A percentile compares a stretch with the other conserved stretches of the same genome.
Evolutionary conservation across 345 rosid genomes (phyloP).

Genomic region (Viola odorata): DNA sequence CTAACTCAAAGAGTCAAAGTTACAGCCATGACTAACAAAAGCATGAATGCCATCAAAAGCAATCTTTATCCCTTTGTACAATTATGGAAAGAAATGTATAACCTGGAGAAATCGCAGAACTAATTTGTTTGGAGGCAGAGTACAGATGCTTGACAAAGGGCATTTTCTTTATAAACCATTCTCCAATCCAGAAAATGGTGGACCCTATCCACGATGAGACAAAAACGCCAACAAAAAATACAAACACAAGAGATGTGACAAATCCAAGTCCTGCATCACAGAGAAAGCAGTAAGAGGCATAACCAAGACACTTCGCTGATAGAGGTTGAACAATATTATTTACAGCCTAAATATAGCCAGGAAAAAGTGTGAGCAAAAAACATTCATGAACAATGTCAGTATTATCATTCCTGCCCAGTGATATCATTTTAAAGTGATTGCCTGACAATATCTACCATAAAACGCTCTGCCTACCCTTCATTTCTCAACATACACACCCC

Average conservation of each 20-base stretch:
- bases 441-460: too few relatives aligned
- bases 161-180: conserved; percentile 66
- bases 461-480: too few relatives aligned
- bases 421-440: too few relatives aligned
- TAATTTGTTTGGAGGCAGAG: conserved; percentile 73
- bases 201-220: conserved; percentile 69
- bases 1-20: too few relatives aligned
- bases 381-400: too few relatives aligned
- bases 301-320: too few relatives aligned
- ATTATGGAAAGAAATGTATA: conserved; percentile 3
- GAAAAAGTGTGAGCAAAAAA: too few relatives aligned
- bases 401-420: too few relatives aligned
- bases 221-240: conserved; percentile 57
- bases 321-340: too few relatives aligned
- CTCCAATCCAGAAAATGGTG: conserved; percentile 59
- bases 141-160: conserved; percentile 61
- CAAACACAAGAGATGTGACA: conserved; percentile 56
- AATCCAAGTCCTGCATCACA: conserved; percentile 59
- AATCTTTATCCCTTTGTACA: conserved; percentile 7
- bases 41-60: background rate
- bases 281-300: too few relatives aligned
- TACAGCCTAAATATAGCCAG: too few relatives aligned
- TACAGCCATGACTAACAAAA: background rate
- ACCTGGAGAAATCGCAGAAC: conserved; percentile 76
- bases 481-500: too few relatives aligned